Conservation (phyloP, 78 protist genomes). For the Guillardia theta region DNA sequence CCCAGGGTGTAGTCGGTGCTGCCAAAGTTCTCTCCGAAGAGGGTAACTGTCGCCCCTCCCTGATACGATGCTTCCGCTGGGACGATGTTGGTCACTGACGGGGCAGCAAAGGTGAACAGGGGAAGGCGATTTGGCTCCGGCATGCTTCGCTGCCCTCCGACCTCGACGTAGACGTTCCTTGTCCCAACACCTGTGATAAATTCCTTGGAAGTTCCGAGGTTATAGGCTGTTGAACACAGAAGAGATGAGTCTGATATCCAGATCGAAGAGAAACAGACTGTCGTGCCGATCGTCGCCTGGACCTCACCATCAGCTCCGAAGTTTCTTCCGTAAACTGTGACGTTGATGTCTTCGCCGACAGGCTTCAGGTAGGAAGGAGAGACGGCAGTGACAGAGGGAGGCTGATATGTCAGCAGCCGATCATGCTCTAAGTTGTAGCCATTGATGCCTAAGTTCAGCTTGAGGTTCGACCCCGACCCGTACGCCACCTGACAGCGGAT, state of each 20-base stretch:
- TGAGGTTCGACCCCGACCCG: not conserved
- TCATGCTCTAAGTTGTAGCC: not conserved
- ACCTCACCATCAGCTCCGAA: too few relatives aligned
- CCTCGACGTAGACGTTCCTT: too few relatives aligned
- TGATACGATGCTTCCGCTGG: not conserved
- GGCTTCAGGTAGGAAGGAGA: not conserved
- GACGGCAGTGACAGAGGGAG: too few relatives aligned
- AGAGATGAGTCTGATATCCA: not conserved
- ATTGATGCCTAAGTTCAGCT: not conserved
- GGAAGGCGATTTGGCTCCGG: too few relatives aligned
- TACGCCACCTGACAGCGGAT: not conserved
- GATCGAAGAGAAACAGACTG: not conserved
- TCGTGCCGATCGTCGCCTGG: too few relatives aligned
- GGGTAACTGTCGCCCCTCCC: not conserved
- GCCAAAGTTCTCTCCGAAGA: conserved; percentile 5
- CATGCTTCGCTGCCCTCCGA: too few relatives aligned
- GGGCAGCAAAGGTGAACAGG: too few relatives aligned
- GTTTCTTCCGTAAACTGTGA: not conserved
- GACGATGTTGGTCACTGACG: not conserved
- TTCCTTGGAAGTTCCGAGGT: too few relatives aligned
- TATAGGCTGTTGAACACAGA: not conserved
- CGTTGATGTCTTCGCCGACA: not conserved
- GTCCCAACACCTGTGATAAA: too few relatives aligned
- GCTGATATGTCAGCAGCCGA: not conserved
- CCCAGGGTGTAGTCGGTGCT: not conserved